Base-by-base conservation (phyloP, 768 basidiomycete species). In the Hypholoma fasciculare region DNA sequence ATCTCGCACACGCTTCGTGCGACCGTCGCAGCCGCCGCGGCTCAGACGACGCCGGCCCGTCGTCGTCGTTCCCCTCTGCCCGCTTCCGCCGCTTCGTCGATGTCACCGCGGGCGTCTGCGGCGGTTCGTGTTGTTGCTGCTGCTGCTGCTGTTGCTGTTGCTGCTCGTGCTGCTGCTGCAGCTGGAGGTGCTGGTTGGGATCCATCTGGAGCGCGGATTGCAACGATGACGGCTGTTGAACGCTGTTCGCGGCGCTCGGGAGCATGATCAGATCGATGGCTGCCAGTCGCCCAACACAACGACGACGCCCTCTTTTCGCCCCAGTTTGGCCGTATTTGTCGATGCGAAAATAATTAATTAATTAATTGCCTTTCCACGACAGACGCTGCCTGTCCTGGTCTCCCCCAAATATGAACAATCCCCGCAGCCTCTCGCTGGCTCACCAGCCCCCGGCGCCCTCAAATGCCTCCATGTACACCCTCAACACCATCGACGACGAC, bases 1-100 rank as follows among this genome's bases (percentile, higher is more conserved):
- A 94, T 72, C 92, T 84, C 63, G 92, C 88, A 79, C 92, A 94
- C 61, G 92, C 92, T 76, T 94, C 92, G 76, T 94, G 92, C 67
- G 92, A 92, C 69, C 92, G 86, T 66, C 92, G 81, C 67, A 94
- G 82, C 55, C 92, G 84, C 67, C 92, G 83, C 44, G 90, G 88
- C 72, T 92, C 91, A 55, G 86, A 81, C 43, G 85, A 75, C 16
- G 82, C 72, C 38, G 75, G 67, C 44, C 74, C 72, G n/a, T 86
- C 87, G 54, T 85, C 87, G 12, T 77, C 78, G 26, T 76, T 77
- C 2, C 76, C 74, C 50, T 87, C 86, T 1, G 76, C 74, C 73
- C 87, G 88, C 77, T 80, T 81, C 48, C 80, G 73, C 57, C 84
- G 76, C 72, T 87, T 90, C 54, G 76, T 54, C 9, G 63, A 6